These are phyloP conservation scores for Diplodia sapinea DNA, from an alignment of 2,329 filamentous ascomycete species.

Conservation along the genomic window DNA sequence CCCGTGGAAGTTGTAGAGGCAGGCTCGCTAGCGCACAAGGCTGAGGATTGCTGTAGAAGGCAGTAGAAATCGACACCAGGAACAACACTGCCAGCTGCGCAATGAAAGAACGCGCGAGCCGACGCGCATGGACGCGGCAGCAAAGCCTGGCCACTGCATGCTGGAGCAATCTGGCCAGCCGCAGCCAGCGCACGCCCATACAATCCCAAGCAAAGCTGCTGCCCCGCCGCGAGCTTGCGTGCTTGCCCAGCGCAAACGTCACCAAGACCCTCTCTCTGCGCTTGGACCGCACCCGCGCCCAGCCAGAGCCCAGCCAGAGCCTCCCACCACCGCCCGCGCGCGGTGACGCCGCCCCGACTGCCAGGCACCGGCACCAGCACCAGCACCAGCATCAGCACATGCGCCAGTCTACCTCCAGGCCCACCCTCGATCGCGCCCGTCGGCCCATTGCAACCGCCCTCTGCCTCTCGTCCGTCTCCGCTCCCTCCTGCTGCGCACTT, in stretches of 20 bases:
- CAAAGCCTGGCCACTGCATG: not conserved
- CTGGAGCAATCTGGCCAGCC: not conserved
- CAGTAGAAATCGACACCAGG: slow-evolving; percentile 27
- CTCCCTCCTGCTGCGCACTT: not conserved
- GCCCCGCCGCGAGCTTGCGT: slow-evolving; percentile 4
- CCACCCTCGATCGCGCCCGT: not conserved
- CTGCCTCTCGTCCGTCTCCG: not conserved
- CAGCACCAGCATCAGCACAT: not conserved
- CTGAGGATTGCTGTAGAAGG: slow-evolving; percentile 43
- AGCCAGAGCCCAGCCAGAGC: slow-evolving; percentile 12
- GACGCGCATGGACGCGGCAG: slow-evolving; percentile 8
- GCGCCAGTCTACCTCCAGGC: not conserved
- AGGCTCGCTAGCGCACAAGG: slow-evolving; percentile 34
- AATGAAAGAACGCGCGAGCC: slow-evolving; percentile 1
- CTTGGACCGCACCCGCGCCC: slow-evolving; percentile 6
- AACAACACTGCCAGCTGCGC: slow-evolving; percentile 12
- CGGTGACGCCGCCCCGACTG: slow-evolving; percentile 1
- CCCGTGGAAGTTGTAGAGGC: slow-evolving; percentile 24
- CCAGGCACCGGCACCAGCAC: not conserved
- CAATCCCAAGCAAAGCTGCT: slow-evolving; percentile 23
- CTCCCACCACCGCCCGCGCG: slow-evolving; percentile 10
- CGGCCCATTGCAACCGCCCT: slow-evolving; percentile 1
- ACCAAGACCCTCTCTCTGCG: slow-evolving; percentile 20
- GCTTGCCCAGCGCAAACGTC: slow-evolving; percentile 10
- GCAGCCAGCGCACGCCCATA: not conserved